These are phyloP conservation scores for Leishmania major DNA, from an alignment of 208 protist genomes.

Conservation along the genomic window DNA sequence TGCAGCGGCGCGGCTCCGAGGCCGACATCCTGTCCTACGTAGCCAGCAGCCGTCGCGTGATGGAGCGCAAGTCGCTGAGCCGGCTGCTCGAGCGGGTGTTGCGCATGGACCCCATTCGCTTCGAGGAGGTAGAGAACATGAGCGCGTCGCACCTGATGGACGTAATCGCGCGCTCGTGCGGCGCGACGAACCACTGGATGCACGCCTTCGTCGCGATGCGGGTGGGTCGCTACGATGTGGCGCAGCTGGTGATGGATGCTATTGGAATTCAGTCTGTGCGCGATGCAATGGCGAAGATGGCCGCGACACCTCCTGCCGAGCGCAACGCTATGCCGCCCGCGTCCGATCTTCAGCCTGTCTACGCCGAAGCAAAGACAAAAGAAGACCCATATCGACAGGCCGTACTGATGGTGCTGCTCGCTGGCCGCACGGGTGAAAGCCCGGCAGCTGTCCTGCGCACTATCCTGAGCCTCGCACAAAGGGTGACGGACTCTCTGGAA, in stretches of 20 bases:
- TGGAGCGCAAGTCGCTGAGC: conserved; percentile 68
- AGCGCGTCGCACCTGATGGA: conserved; percentile 51
- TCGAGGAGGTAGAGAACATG: conserved; percentile 67
- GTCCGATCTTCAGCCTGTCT: conserved; percentile 56
- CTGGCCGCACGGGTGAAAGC: conserved; percentile 66
- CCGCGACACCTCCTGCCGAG: conserved; percentile 28
- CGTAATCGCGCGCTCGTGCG: conserved; percentile 45
- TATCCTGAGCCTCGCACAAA: conserved; percentile 37
- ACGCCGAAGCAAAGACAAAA: conserved; percentile 57
- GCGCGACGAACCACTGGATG: conserved; percentile 56
- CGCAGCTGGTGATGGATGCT: conserved; percentile 39
- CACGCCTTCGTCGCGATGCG: conserved; percentile 77
- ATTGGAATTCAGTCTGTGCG: conserved; percentile 48
- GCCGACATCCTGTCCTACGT: conserved; percentile 64
- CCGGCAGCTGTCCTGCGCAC: conserved; percentile 24
- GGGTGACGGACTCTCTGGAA: conserved; percentile 65
- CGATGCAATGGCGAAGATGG: conserved; percentile 35
- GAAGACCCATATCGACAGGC: conserved; percentile 63
- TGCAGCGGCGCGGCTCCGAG: conserved; percentile 47
- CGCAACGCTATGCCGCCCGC: conserved; percentile 39
- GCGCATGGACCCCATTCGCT: conserved; percentile 48
- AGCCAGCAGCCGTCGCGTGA: conserved; percentile 54
- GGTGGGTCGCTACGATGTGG: conserved; percentile 79
- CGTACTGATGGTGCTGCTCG: conserved; percentile 79
- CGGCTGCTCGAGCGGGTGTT: conserved; percentile 47